Evolutionary conservation across 176 grass and related monocot species (phyloP).

Genomic region (Cenchrus fungigraminus): DNA sequence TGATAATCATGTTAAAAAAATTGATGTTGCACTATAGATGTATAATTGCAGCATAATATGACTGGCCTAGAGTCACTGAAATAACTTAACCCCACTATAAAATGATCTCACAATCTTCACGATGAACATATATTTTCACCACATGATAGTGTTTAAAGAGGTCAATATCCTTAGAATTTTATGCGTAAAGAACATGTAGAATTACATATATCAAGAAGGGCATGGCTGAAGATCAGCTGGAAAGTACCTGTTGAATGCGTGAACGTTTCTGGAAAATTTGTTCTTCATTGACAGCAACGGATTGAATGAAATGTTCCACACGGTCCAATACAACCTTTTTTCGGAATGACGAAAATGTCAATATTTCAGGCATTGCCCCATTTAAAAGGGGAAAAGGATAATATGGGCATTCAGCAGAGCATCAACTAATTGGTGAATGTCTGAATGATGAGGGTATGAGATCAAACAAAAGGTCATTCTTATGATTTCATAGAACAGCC

Average conservation of each 20-base stretch:
- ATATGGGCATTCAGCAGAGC: background rate
- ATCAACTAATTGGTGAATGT: background rate
- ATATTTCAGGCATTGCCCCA: constrained; percentile 1
- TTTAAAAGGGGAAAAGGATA: background rate
- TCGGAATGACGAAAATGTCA: constrained; percentile 47
- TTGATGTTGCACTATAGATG: constrained; percentile 19
- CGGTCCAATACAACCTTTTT: constrained; percentile 81
- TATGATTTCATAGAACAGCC: background rate
- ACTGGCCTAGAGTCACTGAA: background rate
- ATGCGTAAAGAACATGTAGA: constrained; percentile 1
- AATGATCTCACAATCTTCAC: constrained; percentile 10
- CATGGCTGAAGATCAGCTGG: constrained; percentile 20
- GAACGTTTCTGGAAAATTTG: constrained; percentile 96
- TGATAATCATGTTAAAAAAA: constrained; percentile 9
- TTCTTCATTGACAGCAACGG: constrained; percentile 85
- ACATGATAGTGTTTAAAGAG: constrained; percentile 31
- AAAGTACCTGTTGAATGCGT: constrained; percentile 92
- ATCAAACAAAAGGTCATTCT: background rate
- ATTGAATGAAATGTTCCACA: constrained; percentile 95
- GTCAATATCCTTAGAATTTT: background rate
- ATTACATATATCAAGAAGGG: constrained; percentile 20
- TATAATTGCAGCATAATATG: constrained; percentile 14
- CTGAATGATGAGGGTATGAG: background rate
- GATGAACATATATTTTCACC: constrained; percentile 16
- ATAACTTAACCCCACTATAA: constrained; percentile 19